phyloP scores from a whole-genome alignment of 306 rosid genomes.

The Trichosanthes truncata region DNA sequence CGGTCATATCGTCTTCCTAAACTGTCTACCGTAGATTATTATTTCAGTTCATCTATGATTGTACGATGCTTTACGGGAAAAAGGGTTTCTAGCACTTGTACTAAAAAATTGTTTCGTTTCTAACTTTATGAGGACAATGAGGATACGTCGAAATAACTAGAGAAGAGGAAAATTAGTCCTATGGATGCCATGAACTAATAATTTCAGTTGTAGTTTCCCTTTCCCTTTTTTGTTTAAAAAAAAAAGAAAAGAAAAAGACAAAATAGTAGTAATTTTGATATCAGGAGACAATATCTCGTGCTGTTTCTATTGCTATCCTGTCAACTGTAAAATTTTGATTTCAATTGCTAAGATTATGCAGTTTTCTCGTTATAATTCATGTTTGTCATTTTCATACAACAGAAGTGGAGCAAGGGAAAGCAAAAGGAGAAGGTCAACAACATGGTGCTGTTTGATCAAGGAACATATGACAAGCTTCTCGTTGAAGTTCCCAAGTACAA shows the following conservation, averaged over 20 bases:
- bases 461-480: slow-evolving; percentile 10
- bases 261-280: background rate
- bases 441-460: slow-evolving; percentile 11
- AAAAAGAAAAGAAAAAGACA: too few species aligned
- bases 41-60: background rate
- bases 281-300: background rate
- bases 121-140: background rate
- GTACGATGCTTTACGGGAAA: background rate
- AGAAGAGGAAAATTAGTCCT: too few species aligned
- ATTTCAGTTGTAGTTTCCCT: too few species aligned
- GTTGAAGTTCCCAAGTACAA: slow-evolving; percentile 14
- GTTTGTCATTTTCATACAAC: background rate
- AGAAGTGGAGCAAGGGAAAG: slow-evolving; percentile 13
- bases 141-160: background rate
- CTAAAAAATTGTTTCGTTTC: background rate
- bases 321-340: background rate
- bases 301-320: background rate
- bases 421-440: slow-evolving; percentile 15
- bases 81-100: background rate
- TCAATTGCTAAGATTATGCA: background rate
- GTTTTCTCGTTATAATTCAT: background rate
- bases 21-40: background rate
- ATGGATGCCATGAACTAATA: too few species aligned
- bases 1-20: background rate
- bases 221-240: too few species aligned